Base-by-base conservation (phyloP, 2,329 filamentous ascomycete genomes). In the Sporothrix pseudoabietina region DNA sequence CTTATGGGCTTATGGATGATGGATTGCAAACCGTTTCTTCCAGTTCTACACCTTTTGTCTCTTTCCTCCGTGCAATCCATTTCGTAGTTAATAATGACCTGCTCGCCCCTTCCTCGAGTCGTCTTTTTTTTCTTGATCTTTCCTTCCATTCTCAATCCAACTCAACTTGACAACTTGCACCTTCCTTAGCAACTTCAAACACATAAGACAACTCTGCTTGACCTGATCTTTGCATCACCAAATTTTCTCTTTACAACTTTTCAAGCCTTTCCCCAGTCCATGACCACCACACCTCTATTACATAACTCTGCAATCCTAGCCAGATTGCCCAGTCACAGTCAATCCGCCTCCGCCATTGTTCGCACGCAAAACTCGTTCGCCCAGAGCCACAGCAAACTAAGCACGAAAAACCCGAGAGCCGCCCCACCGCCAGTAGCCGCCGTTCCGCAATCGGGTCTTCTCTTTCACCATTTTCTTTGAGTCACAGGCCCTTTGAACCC, bases 381-480 rank as follows among this genome's bases (percentile, higher is more conserved):
- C 39, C 47, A 30, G 59, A 65, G 16, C 35, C 10, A 7, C 54
- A 57, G 35, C n/a, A 55, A 30, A 59, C 35, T 35, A 39, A 69
- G 35, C 41, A 59, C 61, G 39, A 59, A 69, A 49, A 59, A 7
- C 14, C 59, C 41, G 44, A 57, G 35, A 66, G n/a, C 71, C 63
- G 73, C 59, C 71, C 72, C 71, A 75, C 69, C 39, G 59, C 69
- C 69, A 75, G 69, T 68, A 59, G 41, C 59, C 54, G 69, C 72
- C 26, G 65, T 71, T 76, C 74, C 75, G 74, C 72, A 72, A 76
- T 75, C 75, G 75, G 75, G 69, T 75, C 74, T 52, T n/a, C 39
- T 52, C 47, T 73, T 71, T 70, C 39, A 63, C 54, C 61, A 65
- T 72, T 72, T 74, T 54, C 59, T 72, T 76, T 65, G 73, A 73